Conservation (phyloP, 2,329 filamentous ascomycete species). For the Chrysoporthe cubensis region DNA sequence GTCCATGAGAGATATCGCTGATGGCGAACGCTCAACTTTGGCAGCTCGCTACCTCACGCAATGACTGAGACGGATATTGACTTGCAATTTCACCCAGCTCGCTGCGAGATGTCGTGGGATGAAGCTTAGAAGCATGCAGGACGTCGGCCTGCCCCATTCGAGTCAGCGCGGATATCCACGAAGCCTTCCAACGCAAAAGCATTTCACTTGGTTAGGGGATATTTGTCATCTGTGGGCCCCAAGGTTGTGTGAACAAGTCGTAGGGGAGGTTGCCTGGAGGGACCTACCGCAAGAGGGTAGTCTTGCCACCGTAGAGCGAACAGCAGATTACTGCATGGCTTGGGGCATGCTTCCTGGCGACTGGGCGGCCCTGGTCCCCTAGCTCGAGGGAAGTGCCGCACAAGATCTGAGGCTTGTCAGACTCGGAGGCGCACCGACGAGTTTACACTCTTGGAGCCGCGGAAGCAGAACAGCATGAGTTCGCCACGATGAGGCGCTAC, state of each 20-base stretch:
- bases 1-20: background rate
- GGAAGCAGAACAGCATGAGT: conserved; percentile 13
- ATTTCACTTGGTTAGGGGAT: background rate
- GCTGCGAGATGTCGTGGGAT: background rate
- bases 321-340: background rate
- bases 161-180: background rate
- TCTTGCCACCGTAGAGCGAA: background rate
- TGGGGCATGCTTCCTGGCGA: background rate
- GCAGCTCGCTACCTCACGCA: conserved; percentile 15
- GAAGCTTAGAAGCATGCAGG: background rate
- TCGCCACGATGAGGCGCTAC: background rate
- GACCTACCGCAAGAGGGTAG: background rate
- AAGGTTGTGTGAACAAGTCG: background rate
- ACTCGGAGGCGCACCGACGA: conserved; percentile 1
- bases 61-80: background rate
- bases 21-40: background rate
- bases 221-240: background rate
- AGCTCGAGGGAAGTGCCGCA: conserved; percentile 3
- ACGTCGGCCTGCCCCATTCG: background rate
- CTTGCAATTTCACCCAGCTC: background rate
- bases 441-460: conserved; percentile 21
- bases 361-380: background rate
- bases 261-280: background rate
- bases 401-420: conserved; percentile 6
- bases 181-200: background rate